Evolutionary conservation across 1,139 yeast species (phyloP).

Genomic region (Yamadazyma kanchanaburiensis): DNA sequence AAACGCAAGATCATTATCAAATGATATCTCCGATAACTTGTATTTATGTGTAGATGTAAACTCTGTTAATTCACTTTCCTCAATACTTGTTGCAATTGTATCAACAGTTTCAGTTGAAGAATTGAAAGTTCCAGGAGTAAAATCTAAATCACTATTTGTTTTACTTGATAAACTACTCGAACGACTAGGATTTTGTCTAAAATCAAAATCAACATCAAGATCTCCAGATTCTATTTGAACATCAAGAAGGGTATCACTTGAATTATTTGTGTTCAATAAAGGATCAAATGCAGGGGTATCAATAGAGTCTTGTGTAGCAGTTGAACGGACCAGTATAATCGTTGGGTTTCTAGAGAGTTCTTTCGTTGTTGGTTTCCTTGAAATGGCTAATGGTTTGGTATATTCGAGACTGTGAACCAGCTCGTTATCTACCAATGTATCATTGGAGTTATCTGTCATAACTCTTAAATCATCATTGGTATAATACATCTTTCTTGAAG

Average conservation of each 20-base stretch:
- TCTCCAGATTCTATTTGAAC: conserved; percentile 9
- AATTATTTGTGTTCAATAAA: conserved; percentile 7
- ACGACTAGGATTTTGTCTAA: neutral
- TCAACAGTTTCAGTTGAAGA: conserved; percentile 8
- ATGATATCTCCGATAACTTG: conserved; percentile 8
- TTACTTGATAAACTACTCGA: conserved; percentile 1
- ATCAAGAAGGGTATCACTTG: conserved; percentile 17
- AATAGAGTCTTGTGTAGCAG: neutral
- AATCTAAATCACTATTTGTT: conserved; percentile 1
- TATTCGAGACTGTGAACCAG: conserved; percentile 9
- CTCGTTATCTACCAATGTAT: conserved; percentile 24
- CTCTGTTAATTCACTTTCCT: conserved; percentile 3
- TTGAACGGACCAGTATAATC: conserved; percentile 1
- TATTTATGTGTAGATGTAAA: conserved; percentile 6
- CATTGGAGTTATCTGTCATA: conserved; percentile 12
- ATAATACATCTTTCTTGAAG: conserved; percentile 27
- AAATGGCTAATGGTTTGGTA: conserved; percentile 23
- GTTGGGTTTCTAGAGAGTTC: neutral
- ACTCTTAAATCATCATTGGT: conserved; percentile 30
- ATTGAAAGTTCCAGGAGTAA: conserved; percentile 7
- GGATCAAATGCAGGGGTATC: neutral
- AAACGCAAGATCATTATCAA: conserved; percentile 9
- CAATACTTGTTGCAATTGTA: conserved; percentile 8
- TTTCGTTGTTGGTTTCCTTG: conserved; percentile 15
- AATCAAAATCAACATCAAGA: conserved; percentile 8